These are phyloP conservation scores for Chrysoporthe deuterocubensis DNA, from an alignment of 2,329 filamentous ascomycete species.

Conservation along the genomic window DNA sequence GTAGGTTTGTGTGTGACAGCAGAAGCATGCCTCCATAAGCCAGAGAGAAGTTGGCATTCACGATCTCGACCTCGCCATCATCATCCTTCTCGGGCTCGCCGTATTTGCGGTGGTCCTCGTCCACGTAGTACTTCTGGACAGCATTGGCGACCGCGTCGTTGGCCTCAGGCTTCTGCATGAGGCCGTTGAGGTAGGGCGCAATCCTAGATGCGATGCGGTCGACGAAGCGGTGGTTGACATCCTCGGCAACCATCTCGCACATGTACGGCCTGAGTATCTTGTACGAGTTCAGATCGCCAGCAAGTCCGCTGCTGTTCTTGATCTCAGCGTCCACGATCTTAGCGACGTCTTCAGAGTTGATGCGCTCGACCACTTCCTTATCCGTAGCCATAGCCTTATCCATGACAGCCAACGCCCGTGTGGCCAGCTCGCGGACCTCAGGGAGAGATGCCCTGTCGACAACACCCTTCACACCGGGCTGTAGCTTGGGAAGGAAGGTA, in stretches of 20 bases:
- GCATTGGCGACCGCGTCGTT: slow-evolving; percentile 68
- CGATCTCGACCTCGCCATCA: slow-evolving; percentile 91
- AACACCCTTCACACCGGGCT: slow-evolving; percentile 90
- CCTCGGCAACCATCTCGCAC: slow-evolving; percentile 82
- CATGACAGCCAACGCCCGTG: slow-evolving; percentile 82
- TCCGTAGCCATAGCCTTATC: slow-evolving; percentile 87
- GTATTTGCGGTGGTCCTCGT: slow-evolving; percentile 85
- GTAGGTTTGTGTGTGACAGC: slow-evolving; percentile 92
- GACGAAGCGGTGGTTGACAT: slow-evolving; percentile 81
- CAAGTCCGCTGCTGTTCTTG: slow-evolving; percentile 68
- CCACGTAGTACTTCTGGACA: slow-evolving; percentile 77
- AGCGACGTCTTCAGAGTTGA: slow-evolving; percentile 72
- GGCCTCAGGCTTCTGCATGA: slow-evolving; percentile 67
- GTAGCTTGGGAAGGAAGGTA: slow-evolving; percentile 91
- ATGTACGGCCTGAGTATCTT: slow-evolving; percentile 74
- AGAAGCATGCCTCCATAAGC: slow-evolving; percentile 98
- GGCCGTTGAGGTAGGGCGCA: slow-evolving; percentile 73
- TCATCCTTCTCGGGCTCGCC: slow-evolving; percentile 85
- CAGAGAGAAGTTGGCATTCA: slow-evolving; percentile 96
- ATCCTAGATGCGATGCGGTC: slow-evolving; percentile 72
- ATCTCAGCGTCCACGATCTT: slow-evolving; percentile 77
- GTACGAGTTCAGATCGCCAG: slow-evolving; percentile 67
- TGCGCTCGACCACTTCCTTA: slow-evolving; percentile 67
- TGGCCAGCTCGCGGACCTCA: slow-evolving; percentile 89
- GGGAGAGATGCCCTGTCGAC: slow-evolving; percentile 87